Base-by-base conservation (phyloP, 257 asterid genomes). In the Solanum peruvianum region DNA sequence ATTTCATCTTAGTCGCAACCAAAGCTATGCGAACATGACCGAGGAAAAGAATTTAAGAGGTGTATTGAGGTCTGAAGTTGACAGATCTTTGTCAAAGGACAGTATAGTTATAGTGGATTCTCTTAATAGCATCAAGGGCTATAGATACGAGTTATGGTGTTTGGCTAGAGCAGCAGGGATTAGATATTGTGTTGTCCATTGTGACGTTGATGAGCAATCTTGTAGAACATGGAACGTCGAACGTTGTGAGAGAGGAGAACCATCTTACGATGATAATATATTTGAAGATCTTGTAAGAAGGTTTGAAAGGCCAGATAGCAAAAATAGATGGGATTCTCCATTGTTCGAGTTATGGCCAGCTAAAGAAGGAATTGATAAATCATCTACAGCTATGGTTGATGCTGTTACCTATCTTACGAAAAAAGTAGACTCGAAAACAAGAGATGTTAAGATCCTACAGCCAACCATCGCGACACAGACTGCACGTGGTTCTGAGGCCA, bases 281-380 rank as follows among this genome's bases (percentile, higher is more conserved):
- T 94, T 96, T 33, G 97, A 95, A 47, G 99, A 97, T 92, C 88
- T 97, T 75, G 91, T 93, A 3, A 90, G 98, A 87, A 94, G 99
- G 91, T 97, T 97, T 49, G 99, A 97, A 92, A 94, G 93, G 89
- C 99, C 99, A 21, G 98, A 97, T 86, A 92, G 95, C 87, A 93
- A 84, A 91, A 97, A 95, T 62, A 93, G 99, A 77, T 97, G 99
- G 99, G 99, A 97, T 92, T 97, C 99, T 9, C 99, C 99, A 0
- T 87, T 97, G 88, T 97, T 93, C 29, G 99, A 96, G 92, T 47
- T 96, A 66, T 90, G 92, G 93, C 98, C 99, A 6, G 91, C 95
- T 44, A 93, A 91, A 86, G 98, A 93, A 21, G 94, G 92, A 89
- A 91, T 95, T 49, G 94, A 81, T 15, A 96, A 94, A 89, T 90